These are phyloP conservation scores for Aspergillus sp. DNA, from an alignment of 2,329 filamentous ascomycete genomes.

Conservation along the genomic window DNA sequence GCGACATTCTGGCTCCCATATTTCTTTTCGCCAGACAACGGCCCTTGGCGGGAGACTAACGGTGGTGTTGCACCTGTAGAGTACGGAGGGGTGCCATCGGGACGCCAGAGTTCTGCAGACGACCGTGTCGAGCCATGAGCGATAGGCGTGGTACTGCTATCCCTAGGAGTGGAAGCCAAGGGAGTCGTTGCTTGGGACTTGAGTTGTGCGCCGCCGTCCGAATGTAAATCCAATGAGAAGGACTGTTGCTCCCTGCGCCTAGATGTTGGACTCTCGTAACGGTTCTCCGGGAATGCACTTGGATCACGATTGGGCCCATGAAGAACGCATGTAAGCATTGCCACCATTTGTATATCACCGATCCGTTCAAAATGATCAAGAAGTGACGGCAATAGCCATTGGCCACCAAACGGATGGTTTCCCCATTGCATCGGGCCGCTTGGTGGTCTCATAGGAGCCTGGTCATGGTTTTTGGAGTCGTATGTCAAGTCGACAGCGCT, in stretches of 20 bases:
- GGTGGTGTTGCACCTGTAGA: slow-evolving; percentile 47
- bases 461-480: slow-evolving; percentile 24
- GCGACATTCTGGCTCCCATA: slow-evolving; percentile 33
- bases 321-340: slow-evolving; percentile 55
- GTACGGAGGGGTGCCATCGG: slow-evolving; percentile 42
- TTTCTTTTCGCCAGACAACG: slow-evolving; percentile 32
- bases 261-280: slow-evolving; percentile 11
- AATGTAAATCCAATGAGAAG: slow-evolving; percentile 40
- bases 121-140: slow-evolving; percentile 42
- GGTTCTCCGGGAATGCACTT: slow-evolving; percentile 17
- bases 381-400: slow-evolving; percentile 48
- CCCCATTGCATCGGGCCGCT: slow-evolving; percentile 46
- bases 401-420: slow-evolving; percentile 45
- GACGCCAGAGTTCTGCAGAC: slow-evolving; percentile 42
- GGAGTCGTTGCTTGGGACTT: slow-evolving; percentile 33
- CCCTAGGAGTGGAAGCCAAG: slow-evolving; percentile 24
- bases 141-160: slow-evolving; percentile 18
- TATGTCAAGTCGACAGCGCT: slow-evolving; percentile 24
- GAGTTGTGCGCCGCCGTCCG: slow-evolving; percentile 31
- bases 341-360: slow-evolving; percentile 57
- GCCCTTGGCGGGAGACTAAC: slow-evolving; percentile 31
- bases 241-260: slow-evolving; percentile 35
- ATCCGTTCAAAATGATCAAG: slow-evolving; percentile 51
- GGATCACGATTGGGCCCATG: slow-evolving; percentile 39
- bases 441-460: slow-evolving; percentile 25